These are phyloP conservation scores for Ilex aquifolium DNA, from an alignment of 257 asterid species.

Conservation along the genomic window DNA sequence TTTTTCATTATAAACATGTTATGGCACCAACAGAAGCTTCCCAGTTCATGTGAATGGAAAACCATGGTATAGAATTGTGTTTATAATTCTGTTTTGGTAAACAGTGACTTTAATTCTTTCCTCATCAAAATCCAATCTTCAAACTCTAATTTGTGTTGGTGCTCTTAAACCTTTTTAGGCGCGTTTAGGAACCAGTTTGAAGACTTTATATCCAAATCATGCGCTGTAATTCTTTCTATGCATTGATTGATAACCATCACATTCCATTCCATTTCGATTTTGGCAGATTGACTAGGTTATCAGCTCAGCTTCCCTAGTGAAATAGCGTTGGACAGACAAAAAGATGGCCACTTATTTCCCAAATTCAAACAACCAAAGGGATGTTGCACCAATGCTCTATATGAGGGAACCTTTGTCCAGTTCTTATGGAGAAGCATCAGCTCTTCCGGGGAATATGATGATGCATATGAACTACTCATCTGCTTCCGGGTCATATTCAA, in stretches of 20 bases:
- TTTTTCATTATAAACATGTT: background rate
- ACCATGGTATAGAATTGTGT: background rate
- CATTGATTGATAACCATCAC: background rate
- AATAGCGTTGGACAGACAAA: background rate
- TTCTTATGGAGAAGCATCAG: slow-evolving; percentile 45
- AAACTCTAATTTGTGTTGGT: background rate
- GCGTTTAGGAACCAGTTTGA: background rate
- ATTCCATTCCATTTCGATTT: background rate
- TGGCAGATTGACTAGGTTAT: background rate
- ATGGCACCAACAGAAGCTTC: background rate
- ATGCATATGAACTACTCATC: slow-evolving; percentile 61
- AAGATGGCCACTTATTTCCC: slow-evolving; percentile 61
- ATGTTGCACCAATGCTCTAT: slow-evolving; percentile 45
- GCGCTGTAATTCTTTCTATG: no score
- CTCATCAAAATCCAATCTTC: background rate
- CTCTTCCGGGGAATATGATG: slow-evolving; percentile 36
- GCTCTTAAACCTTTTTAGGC: background rate
- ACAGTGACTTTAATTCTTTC: background rate
- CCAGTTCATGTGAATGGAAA: background rate
- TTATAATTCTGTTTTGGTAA: no score
- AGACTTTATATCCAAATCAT: no score
- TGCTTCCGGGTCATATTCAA: slow-evolving; percentile 41
- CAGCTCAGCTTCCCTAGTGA: background rate
- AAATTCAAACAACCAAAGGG: slow-evolving; percentile 46
- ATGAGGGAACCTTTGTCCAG: slow-evolving; percentile 42